A percentile compares a stretch with the other conserved stretches of the same genome.
Evolutionary conservation across 495 filamentous ascomycete species (phyloP).

Genomic region (Diplogelasinospora grovesii): DNA sequence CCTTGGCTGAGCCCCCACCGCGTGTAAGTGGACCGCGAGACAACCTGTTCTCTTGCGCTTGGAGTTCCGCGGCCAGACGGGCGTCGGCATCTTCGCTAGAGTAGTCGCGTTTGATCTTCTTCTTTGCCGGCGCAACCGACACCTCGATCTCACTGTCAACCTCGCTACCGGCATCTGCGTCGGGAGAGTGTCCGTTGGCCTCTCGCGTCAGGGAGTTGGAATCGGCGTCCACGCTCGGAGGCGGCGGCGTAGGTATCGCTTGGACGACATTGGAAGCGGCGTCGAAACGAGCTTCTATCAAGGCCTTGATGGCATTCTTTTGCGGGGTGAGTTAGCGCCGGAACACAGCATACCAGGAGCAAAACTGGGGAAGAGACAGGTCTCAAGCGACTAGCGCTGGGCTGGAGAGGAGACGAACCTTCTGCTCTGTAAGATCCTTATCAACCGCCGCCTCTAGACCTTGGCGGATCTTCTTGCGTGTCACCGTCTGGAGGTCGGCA

Average conservation of each 20-base stretch:
- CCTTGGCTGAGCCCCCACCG: conserved; percentile 49
- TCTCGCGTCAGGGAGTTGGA: conserved; percentile 21
- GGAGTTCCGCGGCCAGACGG: conserved; percentile 73
- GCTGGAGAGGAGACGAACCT: conserved; percentile 47
- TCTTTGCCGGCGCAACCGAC: conserved; percentile 44
- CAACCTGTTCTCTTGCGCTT: conserved; percentile 81
- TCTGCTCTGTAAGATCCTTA: conserved; percentile 79
- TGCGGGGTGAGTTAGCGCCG: no score
- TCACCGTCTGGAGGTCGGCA: conserved; percentile 83
- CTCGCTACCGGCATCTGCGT: conserved; percentile 27
- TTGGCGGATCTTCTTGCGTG: conserved; percentile 86
- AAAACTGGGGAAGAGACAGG: conserved; percentile 1
- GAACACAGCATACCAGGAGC: neutral
- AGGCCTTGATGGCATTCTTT: conserved; percentile 69
- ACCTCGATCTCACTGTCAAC: conserved; percentile 45
- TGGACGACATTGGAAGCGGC: conserved; percentile 46
- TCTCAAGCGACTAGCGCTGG: no score
- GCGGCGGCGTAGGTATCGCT: conserved; percentile 25
- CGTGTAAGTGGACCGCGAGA: conserved; percentile 61
- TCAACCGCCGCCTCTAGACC: conserved; percentile 63
- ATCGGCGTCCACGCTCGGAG: conserved; percentile 15
- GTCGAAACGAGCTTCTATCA: conserved; percentile 91
- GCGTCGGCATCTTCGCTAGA: conserved; percentile 68
- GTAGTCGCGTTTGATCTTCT: conserved; percentile 52
- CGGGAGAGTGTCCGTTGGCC: conserved; percentile 30